Percentiles rank a stretch among this genome's conserved stretches.
phyloP scores from a whole-genome alignment of 2,329 filamentous ascomycete genomes.

The Leptoxyphium fumago region DNA sequence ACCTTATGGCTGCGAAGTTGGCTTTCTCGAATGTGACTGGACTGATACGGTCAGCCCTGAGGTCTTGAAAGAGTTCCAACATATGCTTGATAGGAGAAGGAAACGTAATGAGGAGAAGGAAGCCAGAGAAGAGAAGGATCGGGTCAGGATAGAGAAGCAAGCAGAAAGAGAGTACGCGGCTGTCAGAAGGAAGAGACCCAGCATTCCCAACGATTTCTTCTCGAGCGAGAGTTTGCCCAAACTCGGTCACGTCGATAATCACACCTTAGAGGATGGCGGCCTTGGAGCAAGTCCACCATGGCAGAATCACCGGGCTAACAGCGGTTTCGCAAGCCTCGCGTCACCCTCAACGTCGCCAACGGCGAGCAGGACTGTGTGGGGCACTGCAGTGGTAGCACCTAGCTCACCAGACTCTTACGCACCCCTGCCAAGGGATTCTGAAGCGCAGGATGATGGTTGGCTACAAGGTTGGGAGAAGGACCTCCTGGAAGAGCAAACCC shows the following conservation, averaged over 20 bases:
- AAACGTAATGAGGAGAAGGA: conserved; percentile 73
- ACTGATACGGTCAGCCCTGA: conserved; percentile 69
- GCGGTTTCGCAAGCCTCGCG: conserved; percentile 53
- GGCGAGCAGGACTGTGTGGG: conserved; percentile 73
- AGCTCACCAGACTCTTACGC: conserved; percentile 41
- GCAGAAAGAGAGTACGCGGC: conserved; percentile 57
- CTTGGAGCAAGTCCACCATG: conserved; percentile 26
- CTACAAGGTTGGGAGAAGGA: conserved; percentile 71
- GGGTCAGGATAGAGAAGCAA: conserved; percentile 64
- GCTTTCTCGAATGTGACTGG: conserved; percentile 89
- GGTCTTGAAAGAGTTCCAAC: conserved; percentile 58
- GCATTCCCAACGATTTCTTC: conserved; percentile 30
- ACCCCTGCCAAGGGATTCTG: conserved; percentile 24
- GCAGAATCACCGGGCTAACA: conserved; percentile 41
- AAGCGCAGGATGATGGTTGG: conserved; percentile 61
- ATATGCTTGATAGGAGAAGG: conserved; percentile 61
- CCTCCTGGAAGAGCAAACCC: conserved; percentile 48
- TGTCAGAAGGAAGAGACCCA: conserved; percentile 42
- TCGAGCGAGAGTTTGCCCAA: conserved; percentile 13
- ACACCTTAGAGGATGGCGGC: neutral
- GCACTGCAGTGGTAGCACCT: conserved; percentile 54
- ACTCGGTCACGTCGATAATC: conserved; percentile 12
- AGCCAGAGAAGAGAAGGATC: conserved; percentile 70
- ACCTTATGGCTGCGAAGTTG: conserved; percentile 80
- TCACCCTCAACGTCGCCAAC: conserved; percentile 71